Evolutionary conservation across 768 basidiomycete genomes (phyloP).

Genomic region (Mycena capillaripes): DNA sequence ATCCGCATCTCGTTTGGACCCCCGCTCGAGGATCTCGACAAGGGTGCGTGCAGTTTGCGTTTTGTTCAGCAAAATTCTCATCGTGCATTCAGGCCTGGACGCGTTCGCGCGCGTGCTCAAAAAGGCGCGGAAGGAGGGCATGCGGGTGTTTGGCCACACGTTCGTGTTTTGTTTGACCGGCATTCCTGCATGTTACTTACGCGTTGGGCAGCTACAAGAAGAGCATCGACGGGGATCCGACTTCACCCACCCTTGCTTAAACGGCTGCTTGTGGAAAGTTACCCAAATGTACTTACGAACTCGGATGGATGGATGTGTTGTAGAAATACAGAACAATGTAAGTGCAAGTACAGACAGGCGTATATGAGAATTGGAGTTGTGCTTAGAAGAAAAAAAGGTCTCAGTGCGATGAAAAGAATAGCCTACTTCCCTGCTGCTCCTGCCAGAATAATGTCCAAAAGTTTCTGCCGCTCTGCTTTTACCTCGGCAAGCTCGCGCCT

Average conservation of each 20-base stretch:
- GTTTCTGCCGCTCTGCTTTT: no score
- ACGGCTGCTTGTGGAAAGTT: not conserved
- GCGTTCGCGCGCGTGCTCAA: conserved; percentile 86
- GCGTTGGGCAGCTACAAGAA: conserved; percentile 56
- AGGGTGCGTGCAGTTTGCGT: conserved; percentile 57
- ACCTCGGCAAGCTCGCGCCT: no score
- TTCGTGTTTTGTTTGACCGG: conserved; percentile 42
- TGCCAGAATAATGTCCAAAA: no score
- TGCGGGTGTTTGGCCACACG: conserved; percentile 75
- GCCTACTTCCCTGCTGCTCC: no score
- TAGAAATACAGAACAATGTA: conserved; percentile 1
- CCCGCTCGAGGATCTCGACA: conserved; percentile 83
- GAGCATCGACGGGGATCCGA: conserved; percentile 55
- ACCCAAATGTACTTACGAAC: not conserved
- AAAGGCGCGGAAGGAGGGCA: conserved; percentile 75
- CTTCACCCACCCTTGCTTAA: not conserved
- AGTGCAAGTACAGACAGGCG: no score
- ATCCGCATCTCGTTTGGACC: conserved; percentile 91
- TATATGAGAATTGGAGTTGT: no score
- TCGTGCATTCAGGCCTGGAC: conserved; percentile 73
- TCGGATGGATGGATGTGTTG: not conserved
- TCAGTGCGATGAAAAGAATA: no score
- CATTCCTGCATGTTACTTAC: not conserved
- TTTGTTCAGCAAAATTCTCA: conserved; percentile 18
- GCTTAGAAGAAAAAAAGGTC: not conserved